Evolutionary conservation across 345 rosid genomes (phyloP), one percentile per base, ranked within the genome.

Genomic region (Linum usitatissimum): DNA sequence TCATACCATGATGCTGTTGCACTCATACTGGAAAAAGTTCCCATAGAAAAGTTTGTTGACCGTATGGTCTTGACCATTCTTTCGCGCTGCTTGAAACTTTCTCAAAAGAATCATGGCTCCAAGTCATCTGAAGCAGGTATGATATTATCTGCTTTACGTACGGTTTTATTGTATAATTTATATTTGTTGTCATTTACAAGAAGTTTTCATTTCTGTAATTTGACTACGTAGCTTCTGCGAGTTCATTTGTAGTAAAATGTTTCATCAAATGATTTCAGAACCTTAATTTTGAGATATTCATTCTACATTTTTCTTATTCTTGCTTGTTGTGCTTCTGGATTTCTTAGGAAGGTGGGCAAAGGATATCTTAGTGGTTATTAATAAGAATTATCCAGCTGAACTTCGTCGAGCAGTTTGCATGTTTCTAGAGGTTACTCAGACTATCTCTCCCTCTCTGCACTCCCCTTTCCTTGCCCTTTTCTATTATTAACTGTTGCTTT

Each of bases 301-400:
- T 45, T 15, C 17, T 15, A 45, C 51, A 12, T 45, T 0, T 45
- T 10, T 10, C 17, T 9, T 9, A 45, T 45, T 60, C 64, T 53
- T 57, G 64, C 19, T 58, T 61, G n/a, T 53, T 55, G 21, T 53
- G 56, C 18, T 53, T 59, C 53, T 51, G 61, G 6, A 55, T 70
- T 68, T 71, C 38, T 62, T 64, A 92, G 98, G 93, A 66, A 76
- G 74, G 70, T 80, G 93, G 95, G 88, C 80, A 38, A 85, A 84
- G 78, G 76, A 79, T 56, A 77, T 81, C 66, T 72, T 93, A 71
- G 72, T 76, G 71, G 81, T 71, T 67, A 68, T 83, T 66, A 71
- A 79, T 73, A 86, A 80, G 78, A 84, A 71, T 48, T 87, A 87
- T 79, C 91, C 94, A 53, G 80, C 81, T 49, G 85, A 90, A 73